Evolutionary conservation across 345 rosid species (phyloP), one percentile per base, ranked within the genome.

Genomic region (Anastatica hierochuntica): DNA sequence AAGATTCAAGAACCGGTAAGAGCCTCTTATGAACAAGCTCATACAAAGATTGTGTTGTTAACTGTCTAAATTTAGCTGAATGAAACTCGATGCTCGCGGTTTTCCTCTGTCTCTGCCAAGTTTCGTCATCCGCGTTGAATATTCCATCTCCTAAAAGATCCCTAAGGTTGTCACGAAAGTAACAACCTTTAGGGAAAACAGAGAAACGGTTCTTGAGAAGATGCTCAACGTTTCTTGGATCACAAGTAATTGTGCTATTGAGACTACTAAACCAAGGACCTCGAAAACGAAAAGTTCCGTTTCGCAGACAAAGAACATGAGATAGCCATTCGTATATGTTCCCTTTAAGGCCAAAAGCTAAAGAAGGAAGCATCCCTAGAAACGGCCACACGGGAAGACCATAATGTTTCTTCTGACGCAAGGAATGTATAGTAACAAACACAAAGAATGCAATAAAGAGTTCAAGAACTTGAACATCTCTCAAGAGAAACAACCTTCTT

Each of bases 61-160:
- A 34, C n/a, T 77, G 69, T 57, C 95, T 72, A 79, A 92, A 88
- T 67, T 76, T 81, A 0, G 88, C 68, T 7, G 98, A 88, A 49
- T 88, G 98, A 56, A 92, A 88, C 84, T 92, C 98, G 15, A 85
- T 73, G 78, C 95, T 88, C 0, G 95, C 86, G 0, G 88, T 79
- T 69, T 88, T 92, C 42, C 98, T 79, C 14, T 92, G 98, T 31
- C 72, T 70, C 40, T 73, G 87, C 98, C 98, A 92, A 1, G 79
- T 78, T 12, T 79, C 95, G 1, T 77, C 86, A n/a, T 92, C 98
- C 0, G 97, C 90, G 19, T 62, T 85, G 74, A 92, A 92, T 34
- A 92, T 88, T 1, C 98, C 98, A 0, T 81, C 83, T 0, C 98
- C 98, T 0, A 92, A 76, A 10, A 92, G 94, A 46, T 92, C 98